A percentile compares a stretch with the other conserved stretches of the same genome.
Conservation (phyloP, 2,329 filamentous ascomycete genomes). For the Beauveria scarabaeidicola region DNA sequence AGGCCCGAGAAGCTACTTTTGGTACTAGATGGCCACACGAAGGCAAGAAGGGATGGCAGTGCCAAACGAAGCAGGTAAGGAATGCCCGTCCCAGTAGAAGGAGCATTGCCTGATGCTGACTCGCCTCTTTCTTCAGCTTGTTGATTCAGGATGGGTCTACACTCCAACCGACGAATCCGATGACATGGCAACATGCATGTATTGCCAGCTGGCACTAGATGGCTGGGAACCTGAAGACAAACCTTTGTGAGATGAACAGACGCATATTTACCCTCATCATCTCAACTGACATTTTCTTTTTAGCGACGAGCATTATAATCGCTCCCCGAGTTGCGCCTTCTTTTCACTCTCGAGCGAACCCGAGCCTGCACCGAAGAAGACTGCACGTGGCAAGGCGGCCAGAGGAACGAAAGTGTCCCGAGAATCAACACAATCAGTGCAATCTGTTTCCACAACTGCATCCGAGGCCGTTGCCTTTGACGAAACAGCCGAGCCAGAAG, state of each 20-base stretch:
- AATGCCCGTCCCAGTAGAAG: not conserved
- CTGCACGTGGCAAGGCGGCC: constrained; percentile 43
- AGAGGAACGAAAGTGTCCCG: constrained; percentile 63
- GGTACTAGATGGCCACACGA: constrained; percentile 84
- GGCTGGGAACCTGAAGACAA: constrained; percentile 93
- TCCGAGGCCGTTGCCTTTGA: constrained; percentile 45
- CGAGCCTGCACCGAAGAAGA: constrained; percentile 45
- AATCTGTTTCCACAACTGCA: constrained; percentile 43
- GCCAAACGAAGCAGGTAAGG: constrained; percentile 74
- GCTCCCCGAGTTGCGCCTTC: constrained; percentile 73
- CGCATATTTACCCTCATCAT: not conserved
- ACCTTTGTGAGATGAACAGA: constrained; percentile 54
- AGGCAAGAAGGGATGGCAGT: constrained; percentile 76
- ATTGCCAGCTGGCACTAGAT: constrained; percentile 83
- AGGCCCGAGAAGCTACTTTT: constrained; percentile 78
- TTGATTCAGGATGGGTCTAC: constrained; percentile 89
- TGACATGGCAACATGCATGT: constrained; percentile 84
- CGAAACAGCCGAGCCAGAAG: constrained; percentile 41
- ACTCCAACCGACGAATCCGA: constrained; percentile 75
- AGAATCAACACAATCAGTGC: constrained; percentile 50
- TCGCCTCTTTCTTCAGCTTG: constrained; percentile 49
- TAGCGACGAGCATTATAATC: constrained; percentile 77
- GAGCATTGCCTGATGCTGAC: constrained; percentile 8
- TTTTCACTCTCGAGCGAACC: constrained; percentile 60
- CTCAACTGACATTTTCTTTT: constrained; percentile 17